These are phyloP conservation scores for Monilinia aucupariae DNA, from an alignment of 2,329 filamentous ascomycete species.

Conservation along the genomic window DNA sequence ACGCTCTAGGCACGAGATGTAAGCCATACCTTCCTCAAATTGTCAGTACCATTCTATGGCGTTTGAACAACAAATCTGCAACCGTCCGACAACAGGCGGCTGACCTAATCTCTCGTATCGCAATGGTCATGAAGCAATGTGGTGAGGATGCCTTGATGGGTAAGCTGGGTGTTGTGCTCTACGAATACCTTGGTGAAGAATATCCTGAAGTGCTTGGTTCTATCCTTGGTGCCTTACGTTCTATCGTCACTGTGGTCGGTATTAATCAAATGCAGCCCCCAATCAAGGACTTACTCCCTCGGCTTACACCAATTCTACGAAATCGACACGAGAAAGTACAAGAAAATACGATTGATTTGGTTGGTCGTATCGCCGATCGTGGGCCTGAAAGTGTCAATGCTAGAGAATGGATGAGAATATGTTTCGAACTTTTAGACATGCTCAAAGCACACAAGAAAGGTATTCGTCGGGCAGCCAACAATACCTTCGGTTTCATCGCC, in stretches of 20 bases:
- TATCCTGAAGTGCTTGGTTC: slow-evolving; percentile 97
- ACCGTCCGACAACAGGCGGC: slow-evolving; percentile 96
- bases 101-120: slow-evolving; percentile 92
- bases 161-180: slow-evolving; percentile 88
- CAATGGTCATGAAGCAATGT: slow-evolving; percentile 98
- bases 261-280: slow-evolving; percentile 98
- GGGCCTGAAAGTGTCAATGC: slow-evolving; percentile 95
- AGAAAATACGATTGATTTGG: slow-evolving; percentile 96
- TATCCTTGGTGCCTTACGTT: slow-evolving; percentile 88
- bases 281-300: slow-evolving; percentile 90
- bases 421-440: slow-evolving; percentile 98
- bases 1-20: slow-evolving; percentile 85
- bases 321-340: slow-evolving; percentile 99
- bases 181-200: slow-evolving; percentile 97
- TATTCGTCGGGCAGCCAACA: slow-evolving; percentile 95
- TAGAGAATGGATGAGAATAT: slow-evolving; percentile 99
- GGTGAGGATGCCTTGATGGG: slow-evolving; percentile 94
- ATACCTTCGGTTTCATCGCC: slow-evolving; percentile 98
- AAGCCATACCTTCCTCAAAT: slow-evolving; percentile 97
- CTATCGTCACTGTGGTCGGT: slow-evolving; percentile 95
- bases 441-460: slow-evolving; percentile 99
- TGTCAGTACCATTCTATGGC: slow-evolving; percentile 91
- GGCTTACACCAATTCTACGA: slow-evolving; percentile 93
- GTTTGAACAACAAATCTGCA: slow-evolving; percentile 95
- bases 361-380: slow-evolving; percentile 94